phyloP scores from a whole-genome alignment of 2,329 filamentous ascomycete genomes.

The Botrytis aclada region DNA sequence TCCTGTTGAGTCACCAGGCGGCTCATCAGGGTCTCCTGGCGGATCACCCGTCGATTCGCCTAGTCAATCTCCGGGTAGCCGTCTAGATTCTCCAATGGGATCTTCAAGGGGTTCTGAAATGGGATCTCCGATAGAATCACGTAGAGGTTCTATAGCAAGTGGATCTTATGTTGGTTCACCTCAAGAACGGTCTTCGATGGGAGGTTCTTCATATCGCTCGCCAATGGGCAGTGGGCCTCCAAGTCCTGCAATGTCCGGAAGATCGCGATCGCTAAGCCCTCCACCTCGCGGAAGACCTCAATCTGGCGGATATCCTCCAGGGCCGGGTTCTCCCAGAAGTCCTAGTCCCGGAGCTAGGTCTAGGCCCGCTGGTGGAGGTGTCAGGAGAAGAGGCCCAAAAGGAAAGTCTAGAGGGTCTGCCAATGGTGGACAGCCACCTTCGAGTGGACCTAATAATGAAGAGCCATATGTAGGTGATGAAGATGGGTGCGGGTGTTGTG shows the following conservation, averaged over 20 bases:
- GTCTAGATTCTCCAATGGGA: background rate
- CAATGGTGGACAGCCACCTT: background rate
- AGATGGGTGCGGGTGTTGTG: slow-evolving; percentile 2
- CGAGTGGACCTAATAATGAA: background rate
- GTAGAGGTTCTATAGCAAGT: background rate
- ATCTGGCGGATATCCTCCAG: background rate
- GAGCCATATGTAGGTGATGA: background rate
- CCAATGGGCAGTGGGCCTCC: background rate
- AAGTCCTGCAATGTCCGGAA: background rate
- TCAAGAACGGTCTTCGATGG: background rate
- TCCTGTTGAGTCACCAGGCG: background rate
- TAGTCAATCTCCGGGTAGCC: background rate
- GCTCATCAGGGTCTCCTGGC: background rate
- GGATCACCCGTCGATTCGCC: background rate
- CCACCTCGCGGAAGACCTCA: background rate
- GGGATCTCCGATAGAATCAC: background rate
- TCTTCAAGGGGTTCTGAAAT: background rate
- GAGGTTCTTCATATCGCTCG: background rate
- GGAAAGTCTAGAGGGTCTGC: background rate
- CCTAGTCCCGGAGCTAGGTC: background rate
- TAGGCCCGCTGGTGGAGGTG: background rate
- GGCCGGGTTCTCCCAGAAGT: background rate
- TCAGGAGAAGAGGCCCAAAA: background rate
- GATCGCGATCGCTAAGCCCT: background rate
- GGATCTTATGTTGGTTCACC: background rate